Conservation (phyloP, 768 basidiomycete genomes). For the Mycena floridula region DNA sequence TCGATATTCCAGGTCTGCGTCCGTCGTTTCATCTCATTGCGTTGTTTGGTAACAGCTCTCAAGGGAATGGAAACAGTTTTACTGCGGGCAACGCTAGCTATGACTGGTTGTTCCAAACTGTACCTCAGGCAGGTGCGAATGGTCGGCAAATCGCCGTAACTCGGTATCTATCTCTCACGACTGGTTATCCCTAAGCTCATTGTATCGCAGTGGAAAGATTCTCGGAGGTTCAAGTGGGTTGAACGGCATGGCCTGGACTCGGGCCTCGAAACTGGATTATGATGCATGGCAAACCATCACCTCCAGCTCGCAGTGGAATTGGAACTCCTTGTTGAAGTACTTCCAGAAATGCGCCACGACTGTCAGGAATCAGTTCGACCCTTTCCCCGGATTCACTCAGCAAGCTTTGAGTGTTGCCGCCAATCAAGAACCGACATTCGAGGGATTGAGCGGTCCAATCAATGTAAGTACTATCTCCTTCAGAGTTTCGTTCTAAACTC, state of each 20-base stretch:
- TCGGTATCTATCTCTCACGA: not conserved
- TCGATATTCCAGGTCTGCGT: not conserved
- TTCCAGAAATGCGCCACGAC: not conserved
- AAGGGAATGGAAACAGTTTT: not conserved
- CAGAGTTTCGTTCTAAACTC: not conserved
- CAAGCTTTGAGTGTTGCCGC: not conserved
- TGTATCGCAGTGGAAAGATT: conserved; percentile 13
- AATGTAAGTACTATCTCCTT: conserved; percentile 17
- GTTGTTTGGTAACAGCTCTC: no score
- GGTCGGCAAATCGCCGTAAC: not conserved
- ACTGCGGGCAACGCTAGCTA: conserved; percentile 3
- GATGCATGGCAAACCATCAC: conserved; percentile 8
- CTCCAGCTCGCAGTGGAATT: not conserved
- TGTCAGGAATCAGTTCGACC: not conserved
- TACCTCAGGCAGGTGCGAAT: conserved; percentile 3
- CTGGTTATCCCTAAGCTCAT: not conserved
- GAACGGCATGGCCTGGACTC: conserved; percentile 13
- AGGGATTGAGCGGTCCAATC: conserved; percentile 43
- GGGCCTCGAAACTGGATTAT: conserved; percentile 15
- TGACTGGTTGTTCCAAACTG: conserved; percentile 4
- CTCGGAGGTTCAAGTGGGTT: conserved; percentile 15
- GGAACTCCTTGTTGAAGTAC: not conserved
- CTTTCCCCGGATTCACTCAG: not conserved
- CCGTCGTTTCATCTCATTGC: not conserved
- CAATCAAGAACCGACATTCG: not conserved